Conservation (phyloP, 495 filamentous ascomycete species). For the Lentithecium fluviatile region DNA sequence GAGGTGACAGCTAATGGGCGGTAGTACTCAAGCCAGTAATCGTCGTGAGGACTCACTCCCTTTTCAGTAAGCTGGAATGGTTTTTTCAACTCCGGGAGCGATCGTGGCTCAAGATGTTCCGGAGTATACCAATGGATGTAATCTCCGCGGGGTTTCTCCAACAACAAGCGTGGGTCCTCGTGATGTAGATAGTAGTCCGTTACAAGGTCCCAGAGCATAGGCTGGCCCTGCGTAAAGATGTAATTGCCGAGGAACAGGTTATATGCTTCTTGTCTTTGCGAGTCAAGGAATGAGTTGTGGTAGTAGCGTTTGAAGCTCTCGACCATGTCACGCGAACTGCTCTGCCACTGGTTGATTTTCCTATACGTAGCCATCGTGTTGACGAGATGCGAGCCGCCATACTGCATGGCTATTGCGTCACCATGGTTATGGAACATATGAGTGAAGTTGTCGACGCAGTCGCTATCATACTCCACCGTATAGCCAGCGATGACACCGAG, state of each 20-base stretch:
- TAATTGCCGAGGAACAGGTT: slow-evolving; percentile 98
- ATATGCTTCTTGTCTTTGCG: slow-evolving; percentile 94
- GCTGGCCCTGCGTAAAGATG: slow-evolving; percentile 83
- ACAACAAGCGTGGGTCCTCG: slow-evolving; percentile 71
- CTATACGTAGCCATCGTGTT: slow-evolving; percentile 99
- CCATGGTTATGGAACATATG: slow-evolving; percentile 98
- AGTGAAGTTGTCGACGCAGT: slow-evolving; percentile 92
- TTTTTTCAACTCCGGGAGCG: slow-evolving; percentile 14
- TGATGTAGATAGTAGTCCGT: slow-evolving; percentile 98
- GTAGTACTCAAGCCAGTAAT: slow-evolving; percentile 99
- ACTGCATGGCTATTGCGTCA: slow-evolving; percentile 95
- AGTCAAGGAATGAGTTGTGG: slow-evolving; percentile 96
- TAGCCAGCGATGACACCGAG: slow-evolving; percentile 81
- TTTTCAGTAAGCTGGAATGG: slow-evolving; percentile 47
- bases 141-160: slow-evolving; percentile 61
- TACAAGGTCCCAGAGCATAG: slow-evolving; percentile 94
- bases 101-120: slow-evolving; percentile 58
- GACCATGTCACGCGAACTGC: slow-evolving; percentile 95
- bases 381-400: slow-evolving; percentile 94
- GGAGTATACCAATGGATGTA: slow-evolving; percentile 90
- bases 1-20: slow-evolving; percentile 80
- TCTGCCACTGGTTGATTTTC: slow-evolving; percentile 98
- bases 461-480: slow-evolving; percentile 86
- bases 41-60: slow-evolving; percentile 71
- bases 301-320: slow-evolving; percentile 99